A percentile compares a stretch with the other conserved stretches of the same genome.
Evolutionary conservation across 257 asterid genomes (phyloP).

Genomic region (Osmanthus fragrans): DNA sequence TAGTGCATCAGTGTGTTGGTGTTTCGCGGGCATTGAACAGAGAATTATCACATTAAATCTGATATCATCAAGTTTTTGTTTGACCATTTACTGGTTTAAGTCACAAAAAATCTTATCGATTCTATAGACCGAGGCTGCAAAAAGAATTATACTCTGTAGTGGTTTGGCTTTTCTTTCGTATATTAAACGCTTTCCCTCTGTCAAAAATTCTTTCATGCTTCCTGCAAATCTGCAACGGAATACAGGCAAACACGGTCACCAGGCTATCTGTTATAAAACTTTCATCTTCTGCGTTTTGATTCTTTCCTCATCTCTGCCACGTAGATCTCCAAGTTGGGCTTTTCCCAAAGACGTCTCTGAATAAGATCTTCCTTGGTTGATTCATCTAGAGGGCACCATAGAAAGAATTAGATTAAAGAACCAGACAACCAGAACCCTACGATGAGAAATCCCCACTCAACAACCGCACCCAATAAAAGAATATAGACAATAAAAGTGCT

Average conservation of each 20-base stretch:
- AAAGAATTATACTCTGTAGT: conserved; percentile 9
- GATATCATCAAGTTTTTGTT: no score
- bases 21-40: not conserved
- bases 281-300: conserved; percentile 85
- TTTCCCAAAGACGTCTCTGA: conserved; percentile 80
- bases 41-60: no score
- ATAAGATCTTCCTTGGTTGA: conserved; percentile 71
- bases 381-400: conserved; percentile 52
- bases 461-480: not conserved
- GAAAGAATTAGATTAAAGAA: conserved; percentile 26
- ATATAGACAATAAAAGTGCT: not conserved
- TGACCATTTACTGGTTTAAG: no score
- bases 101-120: not conserved
- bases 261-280: not conserved
- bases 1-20: no score
- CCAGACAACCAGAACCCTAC: not conserved
- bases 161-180: conserved; percentile 22
- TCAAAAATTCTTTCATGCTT: conserved; percentile 31
- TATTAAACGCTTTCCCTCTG: conserved; percentile 20
- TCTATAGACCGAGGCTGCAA: conserved; percentile 20
- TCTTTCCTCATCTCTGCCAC: conserved; percentile 82
- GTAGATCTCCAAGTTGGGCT: conserved; percentile 74
- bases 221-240: not conserved
- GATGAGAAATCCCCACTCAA: not conserved
- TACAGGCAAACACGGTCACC: not conserved